A percentile compares a stretch with the other conserved stretches of the same genome.
Conservation (phyloP, 2,329 filamentous ascomycete genomes). For the Blastomyces parvus region DNA sequence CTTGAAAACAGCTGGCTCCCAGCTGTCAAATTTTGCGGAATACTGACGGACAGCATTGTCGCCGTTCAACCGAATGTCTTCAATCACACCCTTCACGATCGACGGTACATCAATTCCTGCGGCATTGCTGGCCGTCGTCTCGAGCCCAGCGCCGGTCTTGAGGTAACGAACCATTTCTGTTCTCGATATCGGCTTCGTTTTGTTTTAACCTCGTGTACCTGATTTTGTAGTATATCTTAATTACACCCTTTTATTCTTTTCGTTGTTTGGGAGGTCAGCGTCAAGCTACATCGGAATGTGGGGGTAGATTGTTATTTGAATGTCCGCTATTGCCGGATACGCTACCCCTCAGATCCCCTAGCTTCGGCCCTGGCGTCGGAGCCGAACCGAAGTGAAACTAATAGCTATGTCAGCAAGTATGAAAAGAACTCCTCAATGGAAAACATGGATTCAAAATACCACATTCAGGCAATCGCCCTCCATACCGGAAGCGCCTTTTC, state of each 20-base stretch:
- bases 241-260: not conserved
- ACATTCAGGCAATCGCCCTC: not conserved
- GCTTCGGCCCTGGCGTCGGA: not conserved
- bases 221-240: not conserved
- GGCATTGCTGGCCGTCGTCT: not conserved
- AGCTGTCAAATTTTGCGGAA: slow-evolving; percentile 47
- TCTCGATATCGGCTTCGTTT: not conserved
- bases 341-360: not conserved
- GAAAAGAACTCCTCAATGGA: not conserved
- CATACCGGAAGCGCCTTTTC: not conserved
- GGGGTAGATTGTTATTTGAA: not conserved
- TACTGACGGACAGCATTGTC: slow-evolving; percentile 43
- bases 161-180: slow-evolving; percentile 4
- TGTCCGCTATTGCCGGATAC: not conserved
- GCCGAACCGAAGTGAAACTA: not conserved
- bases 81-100: slow-evolving; percentile 43
- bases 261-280: not conserved
- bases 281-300: not conserved
- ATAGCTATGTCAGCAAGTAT: not conserved
- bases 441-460: not conserved
- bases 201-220: not conserved
- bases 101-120: slow-evolving; percentile 22
- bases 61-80: slow-evolving; percentile 39
- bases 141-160: not conserved
- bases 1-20: slow-evolving; percentile 43